Base-by-base conservation (phyloP, 768 basidiomycete genomes). In the Tricholoma sp. region DNA sequence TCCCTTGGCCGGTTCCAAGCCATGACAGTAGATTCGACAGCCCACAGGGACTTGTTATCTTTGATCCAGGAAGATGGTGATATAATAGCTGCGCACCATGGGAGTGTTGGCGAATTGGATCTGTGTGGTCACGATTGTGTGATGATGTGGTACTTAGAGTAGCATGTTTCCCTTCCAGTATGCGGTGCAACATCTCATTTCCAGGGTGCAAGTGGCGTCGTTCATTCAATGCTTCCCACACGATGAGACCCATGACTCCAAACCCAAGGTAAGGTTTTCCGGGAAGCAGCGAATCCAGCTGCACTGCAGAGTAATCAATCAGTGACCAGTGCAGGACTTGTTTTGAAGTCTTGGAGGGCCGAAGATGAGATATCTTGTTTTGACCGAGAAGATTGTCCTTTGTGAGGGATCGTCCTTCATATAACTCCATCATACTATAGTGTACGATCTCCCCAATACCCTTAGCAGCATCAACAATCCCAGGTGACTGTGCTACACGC, bases 1-100 rank as follows among this genome's bases (percentile, higher is more conserved):
- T 39, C 20, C 48, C 50, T 50, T 50, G 50, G 50, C 50, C 32
- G 18, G 50, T 50, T 32, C 50, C 50, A 24, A 50, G 31, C 50
- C 50, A 50, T 6, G 34, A 32, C 50, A 50, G 17, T 37, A 50
- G 2, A 28, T 50, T 50, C 18, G 50, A 50, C 24, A 50, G 18
- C 32, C 50, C 50, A 15, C 11, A 24, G 33, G 3, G 12, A 18
- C 32, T 34, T 24, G 50, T 50, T 17, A 50, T n/a, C 24, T 50
- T 50, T 32, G 13, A 31, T n/a, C 50, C 50, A 18, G 50, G 50
- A 17, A 50, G 17, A 18, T 50, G 50, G 6, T 18, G 17, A 18
- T 24, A 18, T n/a, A 51, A 24, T 11, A 51, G 18, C n/a, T 37
- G 29, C 1, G 50, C 50, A n/a, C 50, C 50, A 9, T 18, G 50